phyloP scores from a whole-genome alignment of 1,284 basidiomycete genomes.

The Sphaerobolus stellatus region DNA sequence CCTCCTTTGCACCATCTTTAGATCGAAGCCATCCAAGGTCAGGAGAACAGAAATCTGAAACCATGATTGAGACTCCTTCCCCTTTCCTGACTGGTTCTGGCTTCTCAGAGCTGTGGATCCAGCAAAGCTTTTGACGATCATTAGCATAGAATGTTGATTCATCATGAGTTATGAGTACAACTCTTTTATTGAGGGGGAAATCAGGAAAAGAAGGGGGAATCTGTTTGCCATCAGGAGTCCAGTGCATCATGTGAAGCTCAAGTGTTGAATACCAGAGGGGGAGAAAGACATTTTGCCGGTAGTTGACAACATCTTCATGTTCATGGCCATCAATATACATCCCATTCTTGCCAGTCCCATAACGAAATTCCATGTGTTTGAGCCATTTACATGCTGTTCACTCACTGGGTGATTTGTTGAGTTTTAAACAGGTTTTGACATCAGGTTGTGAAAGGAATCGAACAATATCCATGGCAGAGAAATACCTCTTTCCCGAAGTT shows the following conservation, averaged over 20 bases:
- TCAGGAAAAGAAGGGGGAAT: conserved; percentile 10
- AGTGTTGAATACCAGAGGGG: no score
- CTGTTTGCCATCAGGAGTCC: not conserved
- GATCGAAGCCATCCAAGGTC: conserved; percentile 30
- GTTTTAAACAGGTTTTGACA: not conserved
- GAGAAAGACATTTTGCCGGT: conserved; percentile 20
- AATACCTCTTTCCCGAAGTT: conserved; percentile 1
- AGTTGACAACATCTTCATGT: conserved; percentile 32
- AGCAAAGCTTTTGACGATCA: conserved; percentile 30
- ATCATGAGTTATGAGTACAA: conserved; percentile 31
- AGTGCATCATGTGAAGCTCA: conserved; percentile 7
- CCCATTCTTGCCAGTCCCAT: conserved; percentile 24
- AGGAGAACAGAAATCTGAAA: conserved; percentile 33
- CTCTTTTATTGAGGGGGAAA: no score
- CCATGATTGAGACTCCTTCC: conserved; percentile 36
- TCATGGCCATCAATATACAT: conserved; percentile 38
- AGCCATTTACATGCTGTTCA: conserved; percentile 31
- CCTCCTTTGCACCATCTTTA: conserved; percentile 20
- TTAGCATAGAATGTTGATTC: conserved; percentile 42
- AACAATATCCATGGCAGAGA: not conserved
- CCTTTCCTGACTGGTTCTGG: conserved; percentile 33
- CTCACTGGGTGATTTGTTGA: not conserved
- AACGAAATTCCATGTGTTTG: conserved; percentile 26
- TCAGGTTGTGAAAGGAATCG: not conserved
- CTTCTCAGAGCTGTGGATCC: conserved; percentile 28